Evolutionary conservation across 2,329 filamentous ascomycete genomes (phyloP).

Genomic region (Sporothrix brasiliensis): DNA sequence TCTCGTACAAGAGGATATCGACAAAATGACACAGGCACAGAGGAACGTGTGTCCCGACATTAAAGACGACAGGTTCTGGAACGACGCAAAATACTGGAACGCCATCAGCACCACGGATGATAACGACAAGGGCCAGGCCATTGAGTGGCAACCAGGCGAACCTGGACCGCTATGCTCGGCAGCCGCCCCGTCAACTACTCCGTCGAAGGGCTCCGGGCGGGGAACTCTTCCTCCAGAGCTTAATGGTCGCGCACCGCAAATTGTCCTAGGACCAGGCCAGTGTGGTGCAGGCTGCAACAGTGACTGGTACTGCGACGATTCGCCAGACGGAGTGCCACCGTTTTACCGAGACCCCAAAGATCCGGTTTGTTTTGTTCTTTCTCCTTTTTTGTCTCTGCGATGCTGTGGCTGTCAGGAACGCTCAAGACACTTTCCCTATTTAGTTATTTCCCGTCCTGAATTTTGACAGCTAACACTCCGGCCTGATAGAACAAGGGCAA

Average conservation of each 20-base stretch:
- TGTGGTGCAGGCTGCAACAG: background rate
- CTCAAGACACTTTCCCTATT: too few relatives aligned
- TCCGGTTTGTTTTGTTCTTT: background rate
- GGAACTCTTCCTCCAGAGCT: background rate
- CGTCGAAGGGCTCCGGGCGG: background rate
- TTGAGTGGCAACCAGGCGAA: background rate
- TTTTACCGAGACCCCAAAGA: background rate
- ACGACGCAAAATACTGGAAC: too few relatives aligned
- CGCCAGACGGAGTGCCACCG: background rate
- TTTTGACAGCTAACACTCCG: too few relatives aligned
- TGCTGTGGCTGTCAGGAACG: too few relatives aligned
- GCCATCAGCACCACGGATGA: too few relatives aligned
- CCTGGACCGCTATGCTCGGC: background rate
- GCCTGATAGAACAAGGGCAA: background rate
- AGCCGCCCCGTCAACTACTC: background rate
- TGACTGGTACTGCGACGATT: constrained; percentile 1
- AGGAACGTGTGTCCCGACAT: too few relatives aligned
- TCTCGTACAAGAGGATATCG: too few relatives aligned
- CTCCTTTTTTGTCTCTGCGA: too few relatives aligned
- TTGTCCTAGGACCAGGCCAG: background rate
- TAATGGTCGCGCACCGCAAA: background rate
- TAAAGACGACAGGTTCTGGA: too few relatives aligned
- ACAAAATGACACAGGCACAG: too few relatives aligned
- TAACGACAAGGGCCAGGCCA: background rate
- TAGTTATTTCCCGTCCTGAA: too few relatives aligned